phyloP scores from a whole-genome alignment of 164 flowering plant species.

The Protea cynaroides region DNA sequence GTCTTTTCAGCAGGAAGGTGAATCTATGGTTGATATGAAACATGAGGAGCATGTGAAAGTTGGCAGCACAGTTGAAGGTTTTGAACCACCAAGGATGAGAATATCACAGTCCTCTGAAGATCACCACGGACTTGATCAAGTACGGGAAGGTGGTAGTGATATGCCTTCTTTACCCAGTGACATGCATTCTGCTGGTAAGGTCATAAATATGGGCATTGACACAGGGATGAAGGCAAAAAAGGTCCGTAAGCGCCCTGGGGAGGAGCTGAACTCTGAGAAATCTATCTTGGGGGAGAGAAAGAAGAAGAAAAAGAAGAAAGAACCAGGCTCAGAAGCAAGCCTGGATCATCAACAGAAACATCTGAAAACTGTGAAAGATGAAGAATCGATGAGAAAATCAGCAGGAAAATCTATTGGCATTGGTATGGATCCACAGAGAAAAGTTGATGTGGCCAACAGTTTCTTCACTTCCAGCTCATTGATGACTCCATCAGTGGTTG shows the following conservation, averaged over 20 bases:
- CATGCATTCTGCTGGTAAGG: conserved; percentile 11
- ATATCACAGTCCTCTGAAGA: conserved; percentile 9
- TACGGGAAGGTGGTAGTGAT: conserved; percentile 11
- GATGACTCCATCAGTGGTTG: conserved; percentile 11
- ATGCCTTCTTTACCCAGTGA: conserved; percentile 11
- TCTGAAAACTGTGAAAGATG: conserved; percentile 23
- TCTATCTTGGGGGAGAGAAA: conserved; percentile 37
- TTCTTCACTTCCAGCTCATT: conserved; percentile 8
- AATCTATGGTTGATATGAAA: background rate
- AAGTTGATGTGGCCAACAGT: conserved; percentile 18
- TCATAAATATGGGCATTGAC: conserved; percentile 13
- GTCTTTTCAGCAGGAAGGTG: background rate
- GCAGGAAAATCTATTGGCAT: conserved; percentile 26
- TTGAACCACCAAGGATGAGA: background rate
- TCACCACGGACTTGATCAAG: conserved; percentile 7
- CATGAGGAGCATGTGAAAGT: background rate
- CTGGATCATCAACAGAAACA: conserved; percentile 25
- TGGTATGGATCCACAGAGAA: conserved; percentile 22
- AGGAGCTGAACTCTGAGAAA: conserved; percentile 30
- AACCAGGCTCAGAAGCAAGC: conserved; percentile 15
- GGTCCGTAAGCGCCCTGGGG: conserved; percentile 35
- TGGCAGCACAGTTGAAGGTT: background rate
- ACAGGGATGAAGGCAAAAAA: conserved; percentile 35
- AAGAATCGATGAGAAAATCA: conserved; percentile 12
- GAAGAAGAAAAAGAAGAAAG: conserved; percentile 47